Evolutionary conservation across 495 filamentous ascomycete genomes (phyloP), one percentile per base, ranked within the genome.

Genomic region (Lepidopterella palustris): DNA sequence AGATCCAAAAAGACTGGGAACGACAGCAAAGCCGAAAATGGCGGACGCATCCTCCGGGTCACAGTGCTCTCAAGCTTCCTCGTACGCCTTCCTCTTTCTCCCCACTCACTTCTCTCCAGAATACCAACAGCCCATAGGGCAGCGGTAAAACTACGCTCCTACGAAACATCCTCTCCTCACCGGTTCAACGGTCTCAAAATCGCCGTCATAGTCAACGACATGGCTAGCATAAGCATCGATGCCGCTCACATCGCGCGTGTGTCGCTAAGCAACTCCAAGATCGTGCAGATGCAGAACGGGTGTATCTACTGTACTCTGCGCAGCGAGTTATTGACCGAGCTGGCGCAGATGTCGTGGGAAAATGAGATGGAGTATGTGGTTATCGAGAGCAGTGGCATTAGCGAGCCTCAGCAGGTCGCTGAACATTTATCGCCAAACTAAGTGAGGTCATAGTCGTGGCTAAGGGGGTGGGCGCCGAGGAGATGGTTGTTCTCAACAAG

Each of bases 281-380:
- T 84, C 47, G 78, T 84, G n/a, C 76, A 78, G 50, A 72, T 84
- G 48, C 81, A 84, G 60, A 84, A 84, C 45, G 82, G 81, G 5
- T 84, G 82, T 58, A 84, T 84, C 55, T 84, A 81, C 67, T 84
- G 82, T 57, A 84, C 81, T 0, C 70, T 84, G 0, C 77, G 82
- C 20, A 80, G 82, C 2, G 82, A 84, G 53, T 67, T 84, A 0
- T 72, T 84, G 1, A 68, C 77, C 13, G 80, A 84, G 60, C 64
- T 84, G 1, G 76, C 80, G 0, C 74, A 76, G 23, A 70, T 76
- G 18, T 72, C 76, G 5, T 59, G 57, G 57, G 57, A 52, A 31
- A 3, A 25, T 21, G 73, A 71, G 15, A 75, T 84, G 26, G 73
- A 84, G 45, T 84, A 84, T 66, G 77, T 84, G 5, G 66, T 84